Percentiles rank a stretch among this genome's conserved stretches.
phyloP scores from a whole-genome alignment of 306 rosid genomes.

The Vigna reflexopilosa region DNA sequence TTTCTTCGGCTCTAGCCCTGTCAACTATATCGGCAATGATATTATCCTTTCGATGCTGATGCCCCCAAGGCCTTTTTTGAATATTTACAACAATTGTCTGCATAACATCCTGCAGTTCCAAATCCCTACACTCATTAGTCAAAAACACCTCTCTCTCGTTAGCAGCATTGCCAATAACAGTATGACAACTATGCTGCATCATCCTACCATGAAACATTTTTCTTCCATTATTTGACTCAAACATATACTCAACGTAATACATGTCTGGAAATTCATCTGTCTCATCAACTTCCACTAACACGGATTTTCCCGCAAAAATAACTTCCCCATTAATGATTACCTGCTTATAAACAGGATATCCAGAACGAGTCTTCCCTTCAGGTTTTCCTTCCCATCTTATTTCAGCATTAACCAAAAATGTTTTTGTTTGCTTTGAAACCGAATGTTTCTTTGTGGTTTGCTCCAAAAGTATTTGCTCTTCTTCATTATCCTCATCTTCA shows the following conservation, averaged over 20 bases:
- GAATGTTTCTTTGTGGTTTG: constrained; percentile 53
- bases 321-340: constrained; percentile 69
- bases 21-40: constrained; percentile 62
- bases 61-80: constrained; percentile 74
- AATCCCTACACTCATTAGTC: constrained; percentile 73
- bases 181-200: constrained; percentile 73
- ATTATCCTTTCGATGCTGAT: constrained; percentile 75
- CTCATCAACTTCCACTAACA: constrained; percentile 67
- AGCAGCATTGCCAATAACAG: constrained; percentile 92
- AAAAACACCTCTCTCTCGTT: constrained; percentile 88
- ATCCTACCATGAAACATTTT: constrained; percentile 90
- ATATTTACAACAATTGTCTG: constrained; percentile 57
- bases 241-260: constrained; percentile 84
- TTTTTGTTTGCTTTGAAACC: constrained; percentile 50
- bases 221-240: constrained; percentile 65
- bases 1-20: constrained; percentile 82
- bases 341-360: constrained; percentile 57
- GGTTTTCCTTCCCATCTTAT: constrained; percentile 71
- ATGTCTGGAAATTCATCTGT: constrained; percentile 50
- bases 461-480: constrained; percentile 51
- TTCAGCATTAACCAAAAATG: constrained; percentile 49
- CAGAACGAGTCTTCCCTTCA: constrained; percentile 66
- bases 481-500: constrained; percentile 72
- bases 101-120: constrained; percentile 61
- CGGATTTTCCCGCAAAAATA: constrained; percentile 72